These are phyloP conservation scores for Rhodotorula kratochvilovae DNA, from an alignment of 768 basidiomycete genomes.

Conservation along the genomic window DNA sequence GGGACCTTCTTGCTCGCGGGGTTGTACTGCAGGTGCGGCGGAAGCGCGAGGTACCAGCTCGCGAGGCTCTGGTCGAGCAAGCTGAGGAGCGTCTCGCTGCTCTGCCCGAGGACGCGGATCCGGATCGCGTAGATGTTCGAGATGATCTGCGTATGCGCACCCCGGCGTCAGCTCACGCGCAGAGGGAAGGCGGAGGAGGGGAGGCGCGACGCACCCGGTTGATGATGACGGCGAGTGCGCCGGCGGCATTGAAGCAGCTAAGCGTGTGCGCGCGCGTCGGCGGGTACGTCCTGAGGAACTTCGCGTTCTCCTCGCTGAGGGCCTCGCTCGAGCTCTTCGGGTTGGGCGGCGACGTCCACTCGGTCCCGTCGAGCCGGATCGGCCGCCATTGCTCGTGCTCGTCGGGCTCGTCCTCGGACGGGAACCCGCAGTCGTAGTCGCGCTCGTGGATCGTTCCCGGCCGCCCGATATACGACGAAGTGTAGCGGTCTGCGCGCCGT, in stretches of 20 bases:
- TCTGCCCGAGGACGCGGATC: slow-evolving; percentile 41
- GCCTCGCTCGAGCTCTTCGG: slow-evolving; percentile 3
- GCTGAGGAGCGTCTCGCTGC: slow-evolving; percentile 39
- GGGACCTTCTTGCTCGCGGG: slow-evolving; percentile 40
- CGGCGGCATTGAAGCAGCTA: slow-evolving; percentile 45
- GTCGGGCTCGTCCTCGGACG: slow-evolving; percentile 45
- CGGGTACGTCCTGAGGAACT: slow-evolving; percentile 18
- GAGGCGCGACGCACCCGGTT: slow-evolving; percentile 38
- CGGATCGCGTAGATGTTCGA: slow-evolving; percentile 45
- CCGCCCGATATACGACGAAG: slow-evolving; percentile 28
- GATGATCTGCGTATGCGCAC: slow-evolving; percentile 33
- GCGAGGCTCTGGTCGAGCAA: slow-evolving; percentile 45
- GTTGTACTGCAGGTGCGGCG: slow-evolving; percentile 42
- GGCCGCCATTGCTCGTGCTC: slow-evolving; percentile 46
- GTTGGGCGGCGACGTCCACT: slow-evolving; percentile 33
- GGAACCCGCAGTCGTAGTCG: slow-evolving; percentile 45
- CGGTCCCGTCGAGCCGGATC: slow-evolving; percentile 41
- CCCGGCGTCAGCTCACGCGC: not conserved
- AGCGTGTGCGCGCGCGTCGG: slow-evolving; percentile 30
- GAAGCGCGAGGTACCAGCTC: slow-evolving; percentile 44
- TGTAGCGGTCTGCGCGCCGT: slow-evolving; percentile 26
- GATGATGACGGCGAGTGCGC: slow-evolving; percentile 42
- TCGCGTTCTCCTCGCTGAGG: slow-evolving; percentile 16
- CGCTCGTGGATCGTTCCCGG: slow-evolving; percentile 43
- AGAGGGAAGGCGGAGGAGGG: not conserved